Evolutionary conservation across 805 yeast genomes (phyloP), one percentile per base, ranked within the genome.

Genomic region (Candida ortonii): DNA sequence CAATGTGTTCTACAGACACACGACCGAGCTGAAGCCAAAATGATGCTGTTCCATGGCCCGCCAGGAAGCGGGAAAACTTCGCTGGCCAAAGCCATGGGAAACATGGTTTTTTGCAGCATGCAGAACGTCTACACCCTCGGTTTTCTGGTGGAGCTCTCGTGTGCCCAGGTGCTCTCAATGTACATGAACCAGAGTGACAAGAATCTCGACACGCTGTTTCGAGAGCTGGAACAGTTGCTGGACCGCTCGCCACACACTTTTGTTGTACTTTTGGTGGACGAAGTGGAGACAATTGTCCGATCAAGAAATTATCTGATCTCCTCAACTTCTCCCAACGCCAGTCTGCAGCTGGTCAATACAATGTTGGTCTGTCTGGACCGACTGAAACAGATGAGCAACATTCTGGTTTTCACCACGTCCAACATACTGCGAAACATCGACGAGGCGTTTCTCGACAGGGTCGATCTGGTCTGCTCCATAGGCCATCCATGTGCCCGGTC

Each of bases 31-130:
- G 28, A 25, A 25, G 22, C 28, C 26, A 29, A 30, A n/a, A 15
- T 59, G 5, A 36, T 57, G 9, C 32, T 60, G 5, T 43, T 68
- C 1, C 65, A 67, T 46, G 74, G 74, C 0, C 67, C 71, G 3
- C 71, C 74, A 4, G 74, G 74, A 1, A 64, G 71, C 2, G 74
- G 74, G 5, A 69, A 69, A 47, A 65, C 73, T 1, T 63, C 70
- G 2, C 33, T 68, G 19, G 28, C 28, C 6, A 25, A 25, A 16
- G 11, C 4, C 64, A 14, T 10, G 20, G 28, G 28, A 6, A 25
- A 25, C 20, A 18, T 38, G 5, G 22, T 24, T 7, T 38, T 18
- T 26, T 27, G 36, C 19, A 62, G 15, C 33, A 24, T 22, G 4
- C n/a, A 12, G 10, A 9, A 15, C 5, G 16, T 15, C 4, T 36